Percentiles rank a stretch among this genome's conserved stretches.
These are phyloP conservation scores for Glarea lozoyensis DNA, from an alignment of 495 filamentous ascomycete genomes.

Conservation along the genomic window DNA sequence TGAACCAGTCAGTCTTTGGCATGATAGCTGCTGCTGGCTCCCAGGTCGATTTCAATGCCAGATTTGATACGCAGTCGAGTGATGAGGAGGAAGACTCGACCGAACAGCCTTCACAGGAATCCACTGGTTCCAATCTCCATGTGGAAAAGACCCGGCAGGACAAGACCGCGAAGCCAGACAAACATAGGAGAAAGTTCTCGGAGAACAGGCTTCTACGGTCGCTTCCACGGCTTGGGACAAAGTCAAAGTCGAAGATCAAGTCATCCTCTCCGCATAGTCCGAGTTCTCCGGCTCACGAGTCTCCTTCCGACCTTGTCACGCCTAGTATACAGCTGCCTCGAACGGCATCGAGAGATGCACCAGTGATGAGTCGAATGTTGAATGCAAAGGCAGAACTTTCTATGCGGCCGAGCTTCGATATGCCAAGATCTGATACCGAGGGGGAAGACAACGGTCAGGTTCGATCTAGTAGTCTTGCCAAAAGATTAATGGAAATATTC, in stretches of 20 bases:
- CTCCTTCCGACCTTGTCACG: slow-evolving; percentile 1
- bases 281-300: slow-evolving; percentile 12
- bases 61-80: slow-evolving; percentile 72
- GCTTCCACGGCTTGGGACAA: slow-evolving; percentile 40
- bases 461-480: slow-evolving; percentile 45
- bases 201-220: slow-evolving; percentile 53
- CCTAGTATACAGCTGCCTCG: slow-evolving; percentile 5
- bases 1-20: slow-evolving; percentile 94
- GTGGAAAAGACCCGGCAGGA: slow-evolving; percentile 16
- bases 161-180: slow-evolving; percentile 12
- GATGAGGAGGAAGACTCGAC: slow-evolving; percentile 60
- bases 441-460: slow-evolving; percentile 29
- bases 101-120: not conserved
- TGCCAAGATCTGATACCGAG: slow-evolving; percentile 25
- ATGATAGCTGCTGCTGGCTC: slow-evolving; percentile 88
- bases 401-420: slow-evolving; percentile 41
- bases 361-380: slow-evolving; percentile 73
- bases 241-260: slow-evolving; percentile 21
- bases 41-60: slow-evolving; percentile 65
- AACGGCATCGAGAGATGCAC: slow-evolving; percentile 35
- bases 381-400: slow-evolving; percentile 66
- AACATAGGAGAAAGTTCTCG: slow-evolving; percentile 50
- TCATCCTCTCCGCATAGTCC: slow-evolving; percentile 8
- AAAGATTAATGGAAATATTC: slow-evolving; percentile 80
- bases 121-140: slow-evolving; percentile 13